Evolutionary conservation across 306 rosid species (phyloP).

Genomic region (Citrullus colocynthis): DNA sequence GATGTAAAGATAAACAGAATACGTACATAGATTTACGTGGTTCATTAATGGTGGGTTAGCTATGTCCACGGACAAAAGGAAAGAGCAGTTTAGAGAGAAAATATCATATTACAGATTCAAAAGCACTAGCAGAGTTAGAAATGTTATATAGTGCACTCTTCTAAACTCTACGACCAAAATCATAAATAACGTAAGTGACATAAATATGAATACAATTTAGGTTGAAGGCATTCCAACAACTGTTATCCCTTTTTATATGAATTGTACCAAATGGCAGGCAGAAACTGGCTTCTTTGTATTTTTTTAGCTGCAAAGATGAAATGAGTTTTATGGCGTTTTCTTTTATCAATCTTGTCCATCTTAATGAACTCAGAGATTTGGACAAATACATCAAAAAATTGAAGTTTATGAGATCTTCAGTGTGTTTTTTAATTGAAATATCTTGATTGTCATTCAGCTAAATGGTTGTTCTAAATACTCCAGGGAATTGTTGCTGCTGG

Average conservation of each 20-base stretch:
- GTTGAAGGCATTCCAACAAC: no score
- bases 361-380: background rate
- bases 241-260: background rate
- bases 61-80: no score
- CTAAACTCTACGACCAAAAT: no score
- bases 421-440: background rate
- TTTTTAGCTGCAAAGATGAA: background rate
- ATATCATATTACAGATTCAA: no score
- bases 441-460: constrained; percentile 1
- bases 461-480: constrained; percentile 9
- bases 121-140: no score
- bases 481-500: constrained; percentile 95
- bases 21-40: no score
- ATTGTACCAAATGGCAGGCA: background rate
- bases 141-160: no score
- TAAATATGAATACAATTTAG: no score
- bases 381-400: background rate
- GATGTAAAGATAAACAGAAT: no score
- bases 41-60: no score
- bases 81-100: no score
- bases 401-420: background rate
- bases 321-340: background rate
- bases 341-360: background rate
- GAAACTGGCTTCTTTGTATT: background rate
- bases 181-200: no score